Evolutionary conservation across 2,329 filamentous ascomycete genomes (phyloP), one percentile per base, ranked within the genome.

Genomic region (Ceratocystis eucalypticola): DNA sequence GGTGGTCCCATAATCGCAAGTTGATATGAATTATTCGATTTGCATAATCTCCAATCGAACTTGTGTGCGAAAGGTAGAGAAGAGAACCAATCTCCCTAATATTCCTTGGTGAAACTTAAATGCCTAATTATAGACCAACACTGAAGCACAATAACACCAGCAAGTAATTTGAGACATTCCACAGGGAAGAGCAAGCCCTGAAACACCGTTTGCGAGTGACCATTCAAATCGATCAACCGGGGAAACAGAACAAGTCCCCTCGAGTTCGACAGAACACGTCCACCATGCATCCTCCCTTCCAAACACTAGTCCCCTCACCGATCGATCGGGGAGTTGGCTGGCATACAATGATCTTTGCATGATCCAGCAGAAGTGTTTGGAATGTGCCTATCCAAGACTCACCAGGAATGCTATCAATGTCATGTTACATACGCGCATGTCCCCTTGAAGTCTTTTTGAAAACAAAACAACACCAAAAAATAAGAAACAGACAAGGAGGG

Each of bases 121-220:
- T 7, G 28, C 25, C 17, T 59, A 59, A 59, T 33, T 59, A 59
- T 59, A 59, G 55, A 59, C n/a, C 55, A 37, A 59, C 55, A 30
- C 28, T 8, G 6, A 5, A 59, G n/a, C 48, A 53, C 20, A 22
- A 25, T 6, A 5, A 25, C 48, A 25, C 25, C 28, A 37, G 33
- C 17, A 30, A 59, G n/a, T 25, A n/a, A 30, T 59, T 59, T 59
- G 55, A 59, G 55, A 59, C 55, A 59, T 37, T 59, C 25, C 28
- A 8, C 55, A 59, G 7, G 55, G 28, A 15, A 59, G 33, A 37
- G 55, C 55, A 37, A 8, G 6, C 1, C 8, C 55, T 59, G 55
- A 59, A 59, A 59, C 55, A 37, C 28, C 12, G 10, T 17, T 37
- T 15, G n/a, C 7, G 7, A 20, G 17, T 37, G 55, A 10, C 55